Percentiles rank a stretch among this genome's conserved stretches.
Conservation (phyloP, 1,284 basidiomycete species). For the Macrocystidia cucumis region DNA sequence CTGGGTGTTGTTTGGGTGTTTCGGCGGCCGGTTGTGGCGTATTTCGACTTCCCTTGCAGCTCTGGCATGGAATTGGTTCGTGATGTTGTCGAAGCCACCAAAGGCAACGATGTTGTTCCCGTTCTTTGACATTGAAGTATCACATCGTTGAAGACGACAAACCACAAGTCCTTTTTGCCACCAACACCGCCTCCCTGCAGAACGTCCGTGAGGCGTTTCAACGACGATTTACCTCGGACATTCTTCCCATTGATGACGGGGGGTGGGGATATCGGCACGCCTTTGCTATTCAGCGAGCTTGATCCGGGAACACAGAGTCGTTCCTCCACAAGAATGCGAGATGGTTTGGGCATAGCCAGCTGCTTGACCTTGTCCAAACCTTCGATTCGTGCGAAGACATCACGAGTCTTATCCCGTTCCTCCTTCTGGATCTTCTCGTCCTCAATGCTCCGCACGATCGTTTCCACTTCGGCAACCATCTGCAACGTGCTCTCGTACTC, state of each 20-base stretch:
- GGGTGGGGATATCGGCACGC: conserved; percentile 44
- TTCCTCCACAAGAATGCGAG: conserved; percentile 84
- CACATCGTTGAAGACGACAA: conserved; percentile 94
- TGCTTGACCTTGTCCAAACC: conserved; percentile 86
- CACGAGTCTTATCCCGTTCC: conserved; percentile 89
- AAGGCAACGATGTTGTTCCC: conserved; percentile 82
- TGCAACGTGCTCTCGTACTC: conserved; percentile 95
- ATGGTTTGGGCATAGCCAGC: conserved; percentile 84
- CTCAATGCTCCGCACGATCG: conserved; percentile 92
- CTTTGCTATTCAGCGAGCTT: conserved; percentile 19
- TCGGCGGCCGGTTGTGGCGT: conserved; percentile 68
- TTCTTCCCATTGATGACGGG: conserved; percentile 43
- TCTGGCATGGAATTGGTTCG: conserved; percentile 72
- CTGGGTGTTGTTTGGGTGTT: conserved; percentile 72
- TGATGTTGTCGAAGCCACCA: conserved; percentile 66
- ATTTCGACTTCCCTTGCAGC: conserved; percentile 72
- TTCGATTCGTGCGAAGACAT: conserved; percentile 93
- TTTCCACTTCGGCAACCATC: conserved; percentile 96
- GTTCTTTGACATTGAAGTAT: conserved; percentile 86
- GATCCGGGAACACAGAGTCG: conserved; percentile 37
- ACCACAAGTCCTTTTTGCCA: conserved; percentile 85
- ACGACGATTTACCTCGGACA: conserved; percentile 73
- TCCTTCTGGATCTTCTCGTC: conserved; percentile 97
- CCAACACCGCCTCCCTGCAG: conserved; percentile 49
- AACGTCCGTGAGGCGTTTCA: conserved; percentile 81